Evolutionary conservation across 352 stramenopile species (phyloP), one percentile per base, ranked within the genome.

Genomic region (Salisapilia sapeloensis): DNA sequence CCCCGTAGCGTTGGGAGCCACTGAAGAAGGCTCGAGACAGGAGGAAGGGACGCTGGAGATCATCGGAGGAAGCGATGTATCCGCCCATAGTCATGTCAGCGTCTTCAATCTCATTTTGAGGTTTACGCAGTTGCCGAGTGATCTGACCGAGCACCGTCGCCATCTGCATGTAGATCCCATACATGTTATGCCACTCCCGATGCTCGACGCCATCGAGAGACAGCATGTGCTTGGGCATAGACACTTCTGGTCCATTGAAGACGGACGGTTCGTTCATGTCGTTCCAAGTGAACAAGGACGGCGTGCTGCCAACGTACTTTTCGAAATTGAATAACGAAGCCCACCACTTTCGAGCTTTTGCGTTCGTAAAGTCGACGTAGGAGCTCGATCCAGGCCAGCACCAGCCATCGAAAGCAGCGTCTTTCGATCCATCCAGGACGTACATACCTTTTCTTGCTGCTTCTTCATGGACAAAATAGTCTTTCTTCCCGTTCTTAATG

Each of bases 191-290:
- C 95, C 94, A 99, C 51, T 99, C 93, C 23, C 95, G 79, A 59
- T 99, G 94, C 60, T 99, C 95, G 10, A 96, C 66, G 16, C 86
- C 92, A 4, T 78, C 56, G 8, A 97, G 44, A 45, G 90, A 97
- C 24, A 71, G 46, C 23, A 78, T 66, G 44, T 96, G 83, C 55
- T 98, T 98, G 44, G 79, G 70, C 92, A 98, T 98, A 1, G 85
- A 93, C n/a, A 99, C 95, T 60, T 99, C 96, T 0, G 95, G 95
- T 11, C 95, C 94, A 43, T 99, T 99, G 46, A 99, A 99, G 12
- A 99, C 96, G 18, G 70, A 96, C 12, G 93, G 93, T 64, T 99
- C 96, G 60, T 99, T 99, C 95, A 99, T 99, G 63, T 99, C 95
- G 60, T 99, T 99, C 96, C 96, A 99, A 6, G 85, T 99, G 56